These are phyloP conservation scores for Macaranga tanarius DNA, from an alignment of 441 rosid species.

Conservation along the genomic window DNA sequence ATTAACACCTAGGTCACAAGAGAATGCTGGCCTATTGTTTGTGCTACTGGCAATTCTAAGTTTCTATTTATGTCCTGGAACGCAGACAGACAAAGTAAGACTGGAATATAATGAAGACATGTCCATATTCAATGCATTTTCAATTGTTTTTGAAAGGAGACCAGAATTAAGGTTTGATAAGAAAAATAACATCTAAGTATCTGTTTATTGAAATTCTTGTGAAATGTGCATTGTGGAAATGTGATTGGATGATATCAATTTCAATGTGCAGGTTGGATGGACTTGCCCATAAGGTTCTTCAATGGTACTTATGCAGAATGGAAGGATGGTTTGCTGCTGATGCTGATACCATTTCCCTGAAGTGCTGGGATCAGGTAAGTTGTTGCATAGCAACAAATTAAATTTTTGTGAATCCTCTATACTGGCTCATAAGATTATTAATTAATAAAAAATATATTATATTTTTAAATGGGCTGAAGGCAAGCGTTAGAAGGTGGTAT, in stretches of 20 bases:
- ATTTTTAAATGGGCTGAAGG: neutral
- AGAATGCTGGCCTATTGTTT: neutral
- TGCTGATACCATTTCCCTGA: conserved; percentile 85
- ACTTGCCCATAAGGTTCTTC: conserved; percentile 78
- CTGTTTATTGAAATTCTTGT: neutral
- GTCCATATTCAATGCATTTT: conserved; percentile 69
- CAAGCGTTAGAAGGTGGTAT: neutral
- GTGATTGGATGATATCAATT: conserved; percentile 18
- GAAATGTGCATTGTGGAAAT: neutral
- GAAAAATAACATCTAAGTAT: neutral
- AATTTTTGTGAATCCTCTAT: neutral
- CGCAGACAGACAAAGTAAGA: conserved; percentile 81
- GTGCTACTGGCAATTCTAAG: conserved; percentile 12
- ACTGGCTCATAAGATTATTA: neutral
- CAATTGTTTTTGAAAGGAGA: conserved; percentile 68
- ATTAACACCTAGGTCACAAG: neutral
- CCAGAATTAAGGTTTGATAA: conserved; percentile 73
- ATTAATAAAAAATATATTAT: too few relatives aligned
- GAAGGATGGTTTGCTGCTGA: conserved; percentile 99
- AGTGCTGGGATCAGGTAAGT: conserved; percentile 82
- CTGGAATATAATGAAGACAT: conserved; percentile 65
- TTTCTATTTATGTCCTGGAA: conserved; percentile 17
- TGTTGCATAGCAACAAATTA: neutral
- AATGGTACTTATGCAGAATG: conserved; percentile 97
- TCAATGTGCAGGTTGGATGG: conserved; percentile 67